phyloP scores from a whole-genome alignment of 305 asterid species.

The Nicotiana rustica region DNA sequence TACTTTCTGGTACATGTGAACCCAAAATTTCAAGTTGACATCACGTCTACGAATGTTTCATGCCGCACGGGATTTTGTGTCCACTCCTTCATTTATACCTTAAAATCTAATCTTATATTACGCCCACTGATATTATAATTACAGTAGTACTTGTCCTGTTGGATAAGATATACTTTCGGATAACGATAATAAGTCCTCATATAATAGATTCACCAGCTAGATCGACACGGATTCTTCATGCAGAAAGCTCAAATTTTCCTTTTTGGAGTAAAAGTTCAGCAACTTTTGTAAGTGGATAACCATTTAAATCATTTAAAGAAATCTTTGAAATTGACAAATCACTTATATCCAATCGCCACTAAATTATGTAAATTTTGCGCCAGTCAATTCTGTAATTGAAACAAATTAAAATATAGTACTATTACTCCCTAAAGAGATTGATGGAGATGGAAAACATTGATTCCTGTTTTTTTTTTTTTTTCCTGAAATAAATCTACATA shows the following conservation, averaged over 20 bases:
- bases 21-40: too few relatives aligned
- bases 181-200: neutral
- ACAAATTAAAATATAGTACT: too few relatives aligned
- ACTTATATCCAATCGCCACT: neutral
- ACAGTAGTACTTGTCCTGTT: neutral
- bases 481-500: neutral
- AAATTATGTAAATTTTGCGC: neutral
- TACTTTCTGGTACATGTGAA: too few relatives aligned
- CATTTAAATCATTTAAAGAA: neutral
- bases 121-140: neutral
- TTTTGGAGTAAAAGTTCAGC: neutral
- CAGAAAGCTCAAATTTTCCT: neutral
- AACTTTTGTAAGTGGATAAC: neutral
- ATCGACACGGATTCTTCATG: slow-evolving; percentile 29
- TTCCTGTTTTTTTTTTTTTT: too few relatives aligned
- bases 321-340: neutral
- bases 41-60: neutral
- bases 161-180: slow-evolving; percentile 24
- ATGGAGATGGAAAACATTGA: too few relatives aligned
- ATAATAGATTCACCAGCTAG: neutral
- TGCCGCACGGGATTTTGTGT: neutral
- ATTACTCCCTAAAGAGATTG: too few relatives aligned
- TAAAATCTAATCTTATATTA: neutral
- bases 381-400: too few relatives aligned
- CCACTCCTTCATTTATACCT: neutral